Conservation (phyloP, 768 basidiomycete species). For the Mrakia blollopis region DNA sequence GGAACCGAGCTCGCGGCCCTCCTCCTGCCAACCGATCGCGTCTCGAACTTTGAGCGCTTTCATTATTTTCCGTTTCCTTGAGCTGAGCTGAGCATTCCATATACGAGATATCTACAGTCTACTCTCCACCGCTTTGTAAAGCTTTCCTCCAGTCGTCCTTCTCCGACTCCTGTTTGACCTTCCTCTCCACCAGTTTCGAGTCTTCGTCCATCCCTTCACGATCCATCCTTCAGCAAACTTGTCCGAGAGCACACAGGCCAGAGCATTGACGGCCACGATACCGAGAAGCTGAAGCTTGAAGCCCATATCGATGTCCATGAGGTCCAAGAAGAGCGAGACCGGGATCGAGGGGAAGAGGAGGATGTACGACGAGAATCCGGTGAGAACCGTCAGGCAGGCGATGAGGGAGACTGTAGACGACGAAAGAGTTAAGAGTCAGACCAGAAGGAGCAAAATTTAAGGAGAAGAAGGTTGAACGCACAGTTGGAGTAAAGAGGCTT, state of each 20-base stretch:
- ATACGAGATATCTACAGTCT: neutral
- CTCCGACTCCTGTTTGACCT: conserved; percentile 37
- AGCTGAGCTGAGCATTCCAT: no score
- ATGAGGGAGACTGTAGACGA: conserved; percentile 67
- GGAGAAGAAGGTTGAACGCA: conserved; percentile 46
- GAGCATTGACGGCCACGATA: conserved; percentile 65
- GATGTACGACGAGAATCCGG: conserved; percentile 69
- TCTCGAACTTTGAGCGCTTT: no score
- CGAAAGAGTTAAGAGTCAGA: conserved; percentile 9
- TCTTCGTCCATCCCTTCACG: conserved; percentile 53
- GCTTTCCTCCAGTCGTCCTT: conserved; percentile 61
- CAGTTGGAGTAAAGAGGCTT: conserved; percentile 93
- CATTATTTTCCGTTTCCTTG: no score
- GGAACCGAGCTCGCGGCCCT: no score
- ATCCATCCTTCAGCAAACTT: conserved; percentile 56
- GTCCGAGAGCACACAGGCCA: conserved; percentile 68
- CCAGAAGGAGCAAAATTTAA: neutral
- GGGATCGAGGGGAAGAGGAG: conserved; percentile 64
- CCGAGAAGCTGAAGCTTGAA: conserved; percentile 67
- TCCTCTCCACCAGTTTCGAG: conserved; percentile 45
- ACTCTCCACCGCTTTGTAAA: conserved; percentile 66
- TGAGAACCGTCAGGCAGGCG: conserved; percentile 63
- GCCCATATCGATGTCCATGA: conserved; percentile 66
- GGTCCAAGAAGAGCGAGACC: conserved; percentile 60
- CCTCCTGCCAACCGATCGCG: no score